phyloP scores from a whole-genome alignment of 306 rosid genomes.

The Delonix regia region DNA sequence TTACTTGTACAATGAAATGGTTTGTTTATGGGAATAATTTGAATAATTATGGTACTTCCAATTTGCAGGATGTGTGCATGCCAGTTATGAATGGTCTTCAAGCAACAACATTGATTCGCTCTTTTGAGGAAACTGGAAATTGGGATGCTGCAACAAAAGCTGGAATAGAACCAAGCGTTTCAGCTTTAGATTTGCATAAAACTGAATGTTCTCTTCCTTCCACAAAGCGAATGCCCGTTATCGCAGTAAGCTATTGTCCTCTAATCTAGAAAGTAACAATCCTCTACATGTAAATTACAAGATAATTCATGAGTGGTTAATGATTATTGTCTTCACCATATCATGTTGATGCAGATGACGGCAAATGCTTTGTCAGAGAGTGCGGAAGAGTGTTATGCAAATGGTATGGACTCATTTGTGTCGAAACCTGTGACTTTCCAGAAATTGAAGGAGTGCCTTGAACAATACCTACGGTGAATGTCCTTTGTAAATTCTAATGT shows the following conservation, averaged over 20 bases:
- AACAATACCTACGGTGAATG: slow-evolving; percentile 54
- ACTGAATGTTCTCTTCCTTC: slow-evolving; percentile 30
- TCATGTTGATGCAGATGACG: slow-evolving; percentile 68
- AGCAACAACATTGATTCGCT: slow-evolving; percentile 82
- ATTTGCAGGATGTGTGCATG: slow-evolving; percentile 78
- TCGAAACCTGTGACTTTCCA: slow-evolving; percentile 86
- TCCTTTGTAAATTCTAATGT: slow-evolving; percentile 54
- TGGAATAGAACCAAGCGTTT: slow-evolving; percentile 48
- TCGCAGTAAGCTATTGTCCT: slow-evolving; percentile 58
- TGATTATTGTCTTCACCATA: not conserved
- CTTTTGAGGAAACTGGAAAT: slow-evolving; percentile 77
- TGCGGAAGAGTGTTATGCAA: slow-evolving; percentile 83
- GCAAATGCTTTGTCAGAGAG: slow-evolving; percentile 87
- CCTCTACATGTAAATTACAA: not conserved
- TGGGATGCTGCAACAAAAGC: slow-evolving; percentile 78
- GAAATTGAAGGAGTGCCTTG: slow-evolving; percentile 65
- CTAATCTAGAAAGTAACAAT: not conserved
- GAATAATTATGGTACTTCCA: not conserved
- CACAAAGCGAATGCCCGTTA: slow-evolving; percentile 59
- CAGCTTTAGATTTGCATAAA: slow-evolving; percentile 35
- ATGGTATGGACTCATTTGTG: slow-evolving; percentile 90
- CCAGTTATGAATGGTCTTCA: slow-evolving; percentile 85
- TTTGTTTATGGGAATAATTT: not conserved
- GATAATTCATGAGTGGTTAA: slow-evolving; percentile 4
- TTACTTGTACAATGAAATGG: not conserved